A percentile compares a stretch with the other conserved stretches of the same genome.
Evolutionary conservation across 2,329 filamentous ascomycete genomes (phyloP).

Genomic region (Colletotrichum higginsianum): DNA sequence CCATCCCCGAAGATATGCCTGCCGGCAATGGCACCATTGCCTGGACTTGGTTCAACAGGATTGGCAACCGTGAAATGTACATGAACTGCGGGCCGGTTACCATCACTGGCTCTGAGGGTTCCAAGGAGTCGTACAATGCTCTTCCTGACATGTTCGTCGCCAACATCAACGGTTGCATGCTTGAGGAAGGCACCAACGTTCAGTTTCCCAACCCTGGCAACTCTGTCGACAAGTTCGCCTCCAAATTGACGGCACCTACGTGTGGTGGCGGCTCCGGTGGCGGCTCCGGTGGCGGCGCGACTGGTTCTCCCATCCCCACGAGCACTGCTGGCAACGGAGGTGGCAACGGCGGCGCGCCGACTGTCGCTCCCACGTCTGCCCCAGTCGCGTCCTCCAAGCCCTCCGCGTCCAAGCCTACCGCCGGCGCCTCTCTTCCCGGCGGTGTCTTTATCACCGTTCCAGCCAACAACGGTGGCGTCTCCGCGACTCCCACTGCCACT

Average conservation of each 20-base stretch:
- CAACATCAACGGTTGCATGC: no score
- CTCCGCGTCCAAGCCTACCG: conserved; percentile 20
- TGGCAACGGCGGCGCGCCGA: conserved; percentile 22
- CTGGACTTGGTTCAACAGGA: conserved; percentile 95
- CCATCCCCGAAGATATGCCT: conserved; percentile 79
- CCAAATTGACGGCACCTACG: no score
- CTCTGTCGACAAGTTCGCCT: neutral
- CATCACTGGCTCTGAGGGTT: conserved; percentile 69
- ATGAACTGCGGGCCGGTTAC: conserved; percentile 92
- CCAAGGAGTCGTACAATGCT: conserved; percentile 66
- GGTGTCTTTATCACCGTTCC: conserved; percentile 59
- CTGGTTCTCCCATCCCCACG: neutral
- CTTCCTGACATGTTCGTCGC: conserved; percentile 79
- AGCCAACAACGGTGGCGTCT: conserved; percentile 30
- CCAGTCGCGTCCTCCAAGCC: conserved; percentile 40
- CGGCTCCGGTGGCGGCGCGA: neutral
- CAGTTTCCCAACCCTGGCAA: conserved; percentile 27
- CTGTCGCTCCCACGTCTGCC: conserved; percentile 42
- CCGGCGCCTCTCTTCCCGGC: conserved; percentile 48
- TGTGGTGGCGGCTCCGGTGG: neutral
- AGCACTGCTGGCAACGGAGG: neutral
- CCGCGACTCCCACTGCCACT: conserved; percentile 44
- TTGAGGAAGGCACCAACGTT: conserved; percentile 34
- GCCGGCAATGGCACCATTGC: conserved; percentile 85
- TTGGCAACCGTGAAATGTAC: conserved; percentile 97